Evolutionary conservation across 164 flowering plant species (phyloP).

Genomic region (Houttuynia cordata): DNA sequence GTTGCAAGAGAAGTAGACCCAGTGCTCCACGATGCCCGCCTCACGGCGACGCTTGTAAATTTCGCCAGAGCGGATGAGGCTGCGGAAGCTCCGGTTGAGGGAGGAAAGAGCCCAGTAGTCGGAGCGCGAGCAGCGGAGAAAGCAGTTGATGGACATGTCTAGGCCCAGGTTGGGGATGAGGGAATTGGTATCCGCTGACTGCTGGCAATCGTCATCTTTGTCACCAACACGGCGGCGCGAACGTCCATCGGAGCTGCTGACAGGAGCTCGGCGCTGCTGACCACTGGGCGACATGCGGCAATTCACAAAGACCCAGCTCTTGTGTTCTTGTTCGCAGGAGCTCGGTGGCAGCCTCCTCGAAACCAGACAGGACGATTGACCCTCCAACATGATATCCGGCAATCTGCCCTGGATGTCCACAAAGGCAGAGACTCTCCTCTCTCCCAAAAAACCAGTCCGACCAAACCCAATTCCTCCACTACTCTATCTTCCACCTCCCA

Average conservation of each 20-base stretch:
- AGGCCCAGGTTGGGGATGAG: conserved; percentile 51
- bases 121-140: conserved; percentile 68
- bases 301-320: too few relatives aligned
- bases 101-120: conserved; percentile 71
- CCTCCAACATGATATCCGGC: conserved; percentile 22
- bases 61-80: conserved; percentile 50
- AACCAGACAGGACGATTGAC: conserved; percentile 17
- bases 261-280: conserved; percentile 16
- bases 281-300: too few relatives aligned
- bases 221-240: conserved; percentile 9
- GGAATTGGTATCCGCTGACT: conserved; percentile 17
- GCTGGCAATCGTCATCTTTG: background rate
- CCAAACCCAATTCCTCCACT: too few relatives aligned
- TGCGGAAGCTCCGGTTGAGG: conserved; percentile 47
- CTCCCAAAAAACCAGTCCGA: too few relatives aligned
- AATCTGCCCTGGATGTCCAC: conserved; percentile 3
- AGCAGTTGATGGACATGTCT: conserved; percentile 62
- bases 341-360: conserved; percentile 13
- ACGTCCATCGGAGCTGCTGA: conserved; percentile 19
- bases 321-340: too few relatives aligned
- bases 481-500: conserved; percentile 3
- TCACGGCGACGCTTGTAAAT: conserved; percentile 53
- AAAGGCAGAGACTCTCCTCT: conserved; percentile 4
- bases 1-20: conserved; percentile 86
- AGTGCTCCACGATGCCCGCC: conserved; percentile 60